Evolutionary conservation across 495 filamentous ascomycete genomes (phyloP).

Genomic region (Neurospora terricola): DNA sequence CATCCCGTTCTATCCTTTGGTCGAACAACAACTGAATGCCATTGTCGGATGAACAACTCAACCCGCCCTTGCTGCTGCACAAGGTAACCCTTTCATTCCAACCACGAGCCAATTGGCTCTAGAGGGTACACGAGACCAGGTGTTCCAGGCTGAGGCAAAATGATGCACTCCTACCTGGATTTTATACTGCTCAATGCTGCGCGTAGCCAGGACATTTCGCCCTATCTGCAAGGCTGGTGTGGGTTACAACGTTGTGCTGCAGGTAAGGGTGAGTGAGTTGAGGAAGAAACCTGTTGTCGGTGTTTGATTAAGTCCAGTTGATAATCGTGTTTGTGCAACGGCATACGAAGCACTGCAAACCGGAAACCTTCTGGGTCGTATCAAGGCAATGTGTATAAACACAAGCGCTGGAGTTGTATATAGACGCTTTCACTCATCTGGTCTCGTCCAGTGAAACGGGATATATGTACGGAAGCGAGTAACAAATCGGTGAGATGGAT

Average conservation of each 20-base stretch:
- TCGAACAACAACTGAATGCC: not conserved
- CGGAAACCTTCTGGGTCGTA: not conserved
- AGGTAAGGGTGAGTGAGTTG: not conserved
- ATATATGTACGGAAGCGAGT: not conserved
- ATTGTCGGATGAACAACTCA: not conserved
- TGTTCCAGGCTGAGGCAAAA: not conserved
- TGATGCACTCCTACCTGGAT: not conserved
- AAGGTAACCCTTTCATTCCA: not conserved
- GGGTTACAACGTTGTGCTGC: not conserved
- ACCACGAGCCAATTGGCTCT: not conserved
- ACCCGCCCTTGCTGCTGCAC: not conserved
- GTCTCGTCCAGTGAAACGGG: not conserved
- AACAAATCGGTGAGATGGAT: not conserved
- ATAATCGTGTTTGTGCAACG: not conserved
- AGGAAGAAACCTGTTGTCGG: not conserved
- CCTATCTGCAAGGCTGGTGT: not conserved
- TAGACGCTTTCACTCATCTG: not conserved
- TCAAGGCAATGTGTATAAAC: not conserved
- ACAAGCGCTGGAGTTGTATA: not conserved
- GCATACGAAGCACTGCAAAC: not conserved
- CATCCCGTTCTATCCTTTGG: not conserved
- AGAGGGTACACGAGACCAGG: not conserved
- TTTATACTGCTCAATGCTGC: not conserved
- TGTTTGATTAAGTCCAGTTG: not conserved
- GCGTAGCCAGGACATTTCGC: not conserved